Evolutionary conservation across 495 filamentous ascomycete species (phyloP), one percentile per base, ranked within the genome.

Genomic region (Penicillium flavigenum): DNA sequence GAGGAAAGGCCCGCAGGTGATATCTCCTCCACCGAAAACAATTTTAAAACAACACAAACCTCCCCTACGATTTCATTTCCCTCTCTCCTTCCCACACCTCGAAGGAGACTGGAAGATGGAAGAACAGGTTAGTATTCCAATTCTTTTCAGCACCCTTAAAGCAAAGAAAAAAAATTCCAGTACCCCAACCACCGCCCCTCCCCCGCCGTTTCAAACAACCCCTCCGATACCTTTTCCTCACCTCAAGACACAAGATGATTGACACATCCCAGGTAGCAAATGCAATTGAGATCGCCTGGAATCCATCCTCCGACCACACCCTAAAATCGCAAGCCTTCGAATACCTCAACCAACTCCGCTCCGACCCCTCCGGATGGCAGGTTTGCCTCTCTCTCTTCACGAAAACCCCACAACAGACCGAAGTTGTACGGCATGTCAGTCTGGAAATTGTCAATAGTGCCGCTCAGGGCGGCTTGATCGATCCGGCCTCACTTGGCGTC

Each of bases 361-460:
- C 84, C 63, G 85, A 96, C 64, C 82, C 88, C 50, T 81, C 86
- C 58, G 91, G 84, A 70, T 94, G 91, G 88, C 90, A 93, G 67
- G 83, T 88, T 63, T 96, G 93, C 79, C 82, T 92, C 44, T 67
- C 81, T 19, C 85, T 99, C 59, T 96, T 97, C 74, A 87, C 85
- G 20, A 83, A 90, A 68, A 81, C 80, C n/a, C 90, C 91, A n/a
- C 85, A 80, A 57, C 72, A 86, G 61, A 84, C 87, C 54, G 92
- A 97, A 51, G 81, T 96, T 48, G 88, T 96, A 46, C 89, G 94
- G 20, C 85, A 92, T 68, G 86, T 92, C 34, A 89, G 86, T 48
- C 81, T 99, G 54, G 94, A 99, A 64, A 83, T 98, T 43, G 80
- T 98, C 67, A 96, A 96, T 71, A 91, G 90, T 73, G 89, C 91